Evolutionary conservation across 306 rosid species (phyloP).

Genomic region (Ormosia semicastrata): DNA sequence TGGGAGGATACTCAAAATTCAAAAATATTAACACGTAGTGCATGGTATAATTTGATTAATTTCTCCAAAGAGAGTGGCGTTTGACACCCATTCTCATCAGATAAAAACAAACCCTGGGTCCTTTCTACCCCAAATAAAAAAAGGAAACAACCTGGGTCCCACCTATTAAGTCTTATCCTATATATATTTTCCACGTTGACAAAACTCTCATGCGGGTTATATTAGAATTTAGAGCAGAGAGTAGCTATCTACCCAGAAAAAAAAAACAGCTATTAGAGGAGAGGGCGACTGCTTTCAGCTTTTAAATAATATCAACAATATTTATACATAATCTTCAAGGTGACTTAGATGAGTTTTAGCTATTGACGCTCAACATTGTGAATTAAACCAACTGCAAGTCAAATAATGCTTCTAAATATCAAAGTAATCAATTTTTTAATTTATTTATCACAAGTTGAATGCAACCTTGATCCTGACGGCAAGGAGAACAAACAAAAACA

Average conservation of each 20-base stretch:
- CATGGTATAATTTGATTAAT: no score
- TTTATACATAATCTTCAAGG: background rate
- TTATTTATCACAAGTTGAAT: background rate
- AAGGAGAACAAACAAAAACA: background rate
- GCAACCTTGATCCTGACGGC: background rate
- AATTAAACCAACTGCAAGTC: background rate
- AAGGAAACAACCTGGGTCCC: background rate
- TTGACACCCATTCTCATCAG: background rate
- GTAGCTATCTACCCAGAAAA: no score
- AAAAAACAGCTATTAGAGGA: no score
- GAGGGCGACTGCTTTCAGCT: no score
- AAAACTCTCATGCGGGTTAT: background rate
- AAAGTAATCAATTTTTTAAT: background rate
- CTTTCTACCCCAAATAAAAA: background rate
- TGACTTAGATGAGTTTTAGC: no score
- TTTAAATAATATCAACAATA: background rate
- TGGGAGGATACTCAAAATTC: background rate
- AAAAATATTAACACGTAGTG: background rate
- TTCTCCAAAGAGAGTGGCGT: background rate
- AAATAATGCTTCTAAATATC: background rate
- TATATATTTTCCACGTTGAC: conserved; percentile 6
- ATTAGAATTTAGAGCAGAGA: background rate
- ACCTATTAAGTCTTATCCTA: background rate
- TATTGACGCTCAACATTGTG: background rate
- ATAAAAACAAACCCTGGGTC: background rate